These are phyloP conservation scores for Sphagnum tenellum DNA, from an alignment of 225 moss, liverwort and hornwort genomes.

Conservation along the genomic window DNA sequence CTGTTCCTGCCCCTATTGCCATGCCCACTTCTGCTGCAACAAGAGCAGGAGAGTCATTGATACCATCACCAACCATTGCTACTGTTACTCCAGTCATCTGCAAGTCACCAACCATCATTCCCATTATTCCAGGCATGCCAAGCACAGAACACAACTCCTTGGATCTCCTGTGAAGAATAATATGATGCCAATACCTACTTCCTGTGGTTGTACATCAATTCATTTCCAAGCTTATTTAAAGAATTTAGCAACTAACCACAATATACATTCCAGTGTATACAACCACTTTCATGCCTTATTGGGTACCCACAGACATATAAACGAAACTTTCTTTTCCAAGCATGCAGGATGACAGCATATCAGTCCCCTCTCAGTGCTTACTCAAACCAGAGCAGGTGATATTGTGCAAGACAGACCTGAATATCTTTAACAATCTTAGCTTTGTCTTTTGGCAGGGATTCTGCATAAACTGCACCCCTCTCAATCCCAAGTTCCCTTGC, in stretches of 20 bases:
- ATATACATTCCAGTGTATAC: too few species aligned
- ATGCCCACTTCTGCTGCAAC: slow-evolving; percentile 96
- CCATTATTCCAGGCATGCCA: too few species aligned
- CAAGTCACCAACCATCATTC: slow-evolving; percentile 5
- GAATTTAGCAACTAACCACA: too few species aligned
- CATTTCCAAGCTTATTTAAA: too few species aligned
- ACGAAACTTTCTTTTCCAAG: too few species aligned
- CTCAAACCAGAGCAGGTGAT: too few species aligned
- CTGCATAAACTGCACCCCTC: slow-evolving; percentile 42
- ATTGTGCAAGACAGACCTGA: slow-evolving; percentile 33
- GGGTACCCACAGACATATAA: too few species aligned
- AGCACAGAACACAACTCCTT: too few species aligned
- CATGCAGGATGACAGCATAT: not conserved
- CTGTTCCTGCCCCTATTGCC: slow-evolving; percentile 97
- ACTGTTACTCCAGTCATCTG: slow-evolving; percentile 45
- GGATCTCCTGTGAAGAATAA: too few species aligned
- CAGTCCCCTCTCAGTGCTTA: too few species aligned
- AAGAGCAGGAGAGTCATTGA: slow-evolving; percentile 92
- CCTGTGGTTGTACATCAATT: too few species aligned
- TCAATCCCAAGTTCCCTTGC: slow-evolving; percentile 75
- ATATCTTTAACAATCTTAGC: slow-evolving; percentile 73
- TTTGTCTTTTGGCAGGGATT: slow-evolving; percentile 69
- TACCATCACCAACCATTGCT: slow-evolving; percentile 97
- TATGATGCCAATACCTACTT: too few species aligned
- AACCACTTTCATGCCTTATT: not conserved